Evolutionary conservation across 2,329 filamentous ascomycete genomes (phyloP).

Genomic region (Zopfia rhizophila): DNA sequence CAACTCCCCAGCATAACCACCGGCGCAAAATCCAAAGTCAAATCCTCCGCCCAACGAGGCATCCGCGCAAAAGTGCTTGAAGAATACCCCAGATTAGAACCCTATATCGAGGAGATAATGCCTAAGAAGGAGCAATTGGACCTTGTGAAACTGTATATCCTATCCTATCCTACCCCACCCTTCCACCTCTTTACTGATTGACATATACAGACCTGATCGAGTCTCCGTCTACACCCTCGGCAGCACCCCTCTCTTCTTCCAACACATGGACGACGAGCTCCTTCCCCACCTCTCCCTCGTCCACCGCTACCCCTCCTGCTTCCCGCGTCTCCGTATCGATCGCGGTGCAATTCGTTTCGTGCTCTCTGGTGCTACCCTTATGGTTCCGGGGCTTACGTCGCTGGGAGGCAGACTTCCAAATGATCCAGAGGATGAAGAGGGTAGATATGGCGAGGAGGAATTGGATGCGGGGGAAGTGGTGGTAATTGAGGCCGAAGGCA

Average conservation of each 20-base stretch:
- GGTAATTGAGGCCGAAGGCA: conserved; percentile 91
- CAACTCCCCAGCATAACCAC: conserved; percentile 70
- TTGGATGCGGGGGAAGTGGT: conserved; percentile 84
- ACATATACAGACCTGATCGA: conserved; percentile 74
- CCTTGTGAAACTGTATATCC: conserved; percentile 80
- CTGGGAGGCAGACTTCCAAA: conserved; percentile 81
- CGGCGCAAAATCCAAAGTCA: conserved; percentile 92
- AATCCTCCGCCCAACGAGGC: conserved; percentile 90
- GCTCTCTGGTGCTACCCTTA: conserved; percentile 89
- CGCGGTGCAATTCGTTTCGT: conserved; percentile 97
- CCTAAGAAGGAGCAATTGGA: conserved; percentile 94
- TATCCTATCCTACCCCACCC: neutral
- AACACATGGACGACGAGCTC: conserved; percentile 79
- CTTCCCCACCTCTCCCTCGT: conserved; percentile 90
- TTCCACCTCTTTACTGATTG: neutral
- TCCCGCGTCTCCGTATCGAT: conserved; percentile 89
- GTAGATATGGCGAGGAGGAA: conserved; percentile 69
- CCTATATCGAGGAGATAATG: conserved; percentile 91
- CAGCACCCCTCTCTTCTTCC: conserved; percentile 85
- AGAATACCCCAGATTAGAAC: conserved; percentile 85
- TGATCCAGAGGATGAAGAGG: conserved; percentile 51
- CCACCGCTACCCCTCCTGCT: conserved; percentile 86
- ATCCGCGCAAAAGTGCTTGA: conserved; percentile 85
- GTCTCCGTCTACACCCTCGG: conserved; percentile 88
- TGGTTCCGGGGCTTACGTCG: conserved; percentile 93